These are phyloP conservation scores for Coemansia sp. DNA, from an alignment of 371 early-diverging fungal species.

Conservation along the genomic window DNA sequence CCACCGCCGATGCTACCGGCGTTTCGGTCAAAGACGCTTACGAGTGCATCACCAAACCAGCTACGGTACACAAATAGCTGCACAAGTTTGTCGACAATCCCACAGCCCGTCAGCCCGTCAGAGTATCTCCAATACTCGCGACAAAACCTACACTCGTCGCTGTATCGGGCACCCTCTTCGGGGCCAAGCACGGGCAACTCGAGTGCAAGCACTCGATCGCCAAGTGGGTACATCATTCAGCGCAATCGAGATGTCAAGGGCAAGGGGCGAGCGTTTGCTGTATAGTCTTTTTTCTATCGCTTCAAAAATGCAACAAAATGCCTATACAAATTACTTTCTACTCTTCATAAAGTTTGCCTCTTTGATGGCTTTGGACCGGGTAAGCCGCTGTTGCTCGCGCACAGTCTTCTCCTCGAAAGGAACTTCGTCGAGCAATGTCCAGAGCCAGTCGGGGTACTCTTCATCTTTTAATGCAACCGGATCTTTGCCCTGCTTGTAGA, in stretches of 20 bases:
- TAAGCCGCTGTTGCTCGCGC: conserved; percentile 64
- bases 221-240: not conserved
- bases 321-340: conserved; percentile 56
- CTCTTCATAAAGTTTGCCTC: conserved; percentile 75
- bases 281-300: conserved; percentile 8
- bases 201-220: not conserved
- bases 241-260: conserved; percentile 28
- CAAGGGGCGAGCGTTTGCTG: conserved; percentile 34
- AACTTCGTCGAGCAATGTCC: conserved; percentile 73
- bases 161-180: not conserved
- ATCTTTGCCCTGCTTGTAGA: conserved; percentile 74
- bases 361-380: conserved; percentile 68
- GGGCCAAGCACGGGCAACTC: not conserved
- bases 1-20: conserved; percentile 25
- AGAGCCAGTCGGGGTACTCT: conserved; percentile 91
- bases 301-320: not conserved
- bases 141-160: conserved; percentile 25
- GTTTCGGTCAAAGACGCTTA: conserved; percentile 10
- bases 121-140: conserved; percentile 48
- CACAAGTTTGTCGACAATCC: conserved; percentile 30
- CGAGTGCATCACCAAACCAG: conserved; percentile 5
- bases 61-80: conserved; percentile 36
- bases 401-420: conserved; percentile 56
- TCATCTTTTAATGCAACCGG: conserved; percentile 83
- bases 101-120: conserved; percentile 40